A percentile compares a stretch with the other conserved stretches of the same genome.
These are phyloP conservation scores for Aspergillus wentii DNA, from an alignment of 495 filamentous ascomycete species.

Conservation along the genomic window DNA sequence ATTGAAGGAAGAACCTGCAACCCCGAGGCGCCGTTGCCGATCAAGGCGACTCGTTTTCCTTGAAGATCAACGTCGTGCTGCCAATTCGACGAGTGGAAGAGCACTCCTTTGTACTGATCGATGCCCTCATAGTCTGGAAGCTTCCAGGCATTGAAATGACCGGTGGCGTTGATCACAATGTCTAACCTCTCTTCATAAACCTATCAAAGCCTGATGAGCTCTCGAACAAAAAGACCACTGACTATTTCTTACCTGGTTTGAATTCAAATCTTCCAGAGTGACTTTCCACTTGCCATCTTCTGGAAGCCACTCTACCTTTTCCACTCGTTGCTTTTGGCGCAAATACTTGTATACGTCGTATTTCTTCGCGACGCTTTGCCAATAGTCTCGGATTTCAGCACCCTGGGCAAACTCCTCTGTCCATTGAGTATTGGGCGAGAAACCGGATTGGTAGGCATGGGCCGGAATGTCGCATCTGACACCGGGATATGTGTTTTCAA, in stretches of 20 bases:
- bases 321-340: slow-evolving; percentile 44
- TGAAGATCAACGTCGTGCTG: slow-evolving; percentile 40
- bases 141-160: slow-evolving; percentile 51
- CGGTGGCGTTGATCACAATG: slow-evolving; percentile 56
- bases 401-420: slow-evolving; percentile 59
- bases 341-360: slow-evolving; percentile 56
- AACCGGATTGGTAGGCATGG: slow-evolving; percentile 65
- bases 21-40: slow-evolving; percentile 56
- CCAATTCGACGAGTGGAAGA: slow-evolving; percentile 54
- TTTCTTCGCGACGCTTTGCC: slow-evolving; percentile 54
- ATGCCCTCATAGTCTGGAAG: slow-evolving; percentile 50
- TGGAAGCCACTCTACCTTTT: slow-evolving; percentile 50
- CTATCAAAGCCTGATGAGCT: no score
- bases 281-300: slow-evolving; percentile 47
- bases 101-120: slow-evolving; percentile 37
- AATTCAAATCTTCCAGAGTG: slow-evolving; percentile 31
- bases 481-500: slow-evolving; percentile 56
- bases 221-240: no score
- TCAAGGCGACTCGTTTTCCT: slow-evolving; percentile 55
- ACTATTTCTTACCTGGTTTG: slow-evolving; percentile 21
- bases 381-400: slow-evolving; percentile 61
- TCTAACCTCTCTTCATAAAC: slow-evolving; percentile 51
- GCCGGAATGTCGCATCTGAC: slow-evolving; percentile 64
- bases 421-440: slow-evolving; percentile 64
- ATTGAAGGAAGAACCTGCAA: slow-evolving; percentile 51